Base-by-base conservation (phyloP, 768 basidiomycete species). In the Pleurotus cornucopiae region DNA sequence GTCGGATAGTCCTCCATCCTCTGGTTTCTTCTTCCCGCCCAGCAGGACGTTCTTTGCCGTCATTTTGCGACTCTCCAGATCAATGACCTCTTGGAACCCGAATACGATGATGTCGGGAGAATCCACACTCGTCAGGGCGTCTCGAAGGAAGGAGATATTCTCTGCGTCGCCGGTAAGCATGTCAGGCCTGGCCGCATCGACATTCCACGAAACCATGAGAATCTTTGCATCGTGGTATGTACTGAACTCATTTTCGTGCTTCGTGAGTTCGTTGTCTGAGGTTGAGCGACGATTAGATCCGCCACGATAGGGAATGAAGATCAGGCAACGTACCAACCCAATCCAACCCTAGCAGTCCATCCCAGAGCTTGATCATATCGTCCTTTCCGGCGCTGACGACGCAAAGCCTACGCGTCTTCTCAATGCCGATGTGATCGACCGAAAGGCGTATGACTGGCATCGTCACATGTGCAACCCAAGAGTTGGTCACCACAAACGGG, bases 31-130 rank as follows among this genome's bases (percentile, higher is more conserved):
- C 71, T 86, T 91, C 60, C 85, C 76, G 5, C 88, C 88, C 4
- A 96, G 77, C 0, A 99, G 66, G 23, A 98, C 85, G 16, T 88
- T 92, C 72, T 97, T 95, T 63, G 96, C 96, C 1, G 89, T 86
- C 76, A 98, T 86, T 72, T 86, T 93, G 58, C 92, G 85, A 60
- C 84, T 86, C 62, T 97, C 94, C n/a, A 99, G 81, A 66, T 97
- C 94, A 58, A 99, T 92, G 39, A 98, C 81, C 71, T 98, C 96
- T 69, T 99, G 96, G 69, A 98, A 89, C 1, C 94, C 94, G 63
- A 99, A 96, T 3, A 85, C 82, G 60, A 99, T 88, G 62, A 98
- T 86, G 60, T 98, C 95, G 2, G 96, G 91, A 34, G 71, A 65
- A 11, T 90, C 84, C 38, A 88, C 84, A 63, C 86, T 89, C 3